A percentile compares a stretch with the other conserved stretches of the same genome.
Conservation (phyloP, 2,329 filamentous ascomycete species). For the Lachnellula hyalina region DNA sequence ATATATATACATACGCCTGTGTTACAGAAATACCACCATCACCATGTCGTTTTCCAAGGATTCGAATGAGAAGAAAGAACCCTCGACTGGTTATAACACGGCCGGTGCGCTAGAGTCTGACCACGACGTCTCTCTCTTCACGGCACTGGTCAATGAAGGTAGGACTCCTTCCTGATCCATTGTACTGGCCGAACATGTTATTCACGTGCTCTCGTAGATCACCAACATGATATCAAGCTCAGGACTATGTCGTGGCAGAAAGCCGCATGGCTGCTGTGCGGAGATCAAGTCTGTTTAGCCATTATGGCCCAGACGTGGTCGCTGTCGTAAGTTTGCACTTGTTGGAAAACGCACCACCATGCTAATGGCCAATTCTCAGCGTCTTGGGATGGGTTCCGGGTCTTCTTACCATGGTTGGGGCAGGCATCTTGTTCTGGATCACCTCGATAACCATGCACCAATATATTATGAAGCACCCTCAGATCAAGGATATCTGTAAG, state of each 20-base stretch:
- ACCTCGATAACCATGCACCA: conserved; percentile 47
- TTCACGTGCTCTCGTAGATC: conserved; percentile 28
- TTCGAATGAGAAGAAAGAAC: conserved; percentile 3
- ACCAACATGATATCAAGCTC: conserved; percentile 45
- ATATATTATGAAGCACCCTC: conserved; percentile 47
- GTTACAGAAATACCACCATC: not conserved
- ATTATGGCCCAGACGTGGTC: conserved; percentile 49
- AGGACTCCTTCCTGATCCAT: conserved; percentile 1
- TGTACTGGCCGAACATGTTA: not conserved
- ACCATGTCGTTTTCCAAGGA: not conserved
- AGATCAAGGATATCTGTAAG: conserved; percentile 44
- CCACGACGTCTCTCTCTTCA: conserved; percentile 12
- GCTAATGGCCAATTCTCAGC: conserved; percentile 16
- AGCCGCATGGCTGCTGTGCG: conserved; percentile 42
- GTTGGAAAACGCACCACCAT: not conserved
- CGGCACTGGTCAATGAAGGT: conserved; percentile 29
- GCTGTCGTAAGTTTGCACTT: conserved; percentile 34
- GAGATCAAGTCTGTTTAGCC: conserved; percentile 46
- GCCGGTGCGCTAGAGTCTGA: conserved; percentile 5
- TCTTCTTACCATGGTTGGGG: conserved; percentile 42
- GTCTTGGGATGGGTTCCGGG: conserved; percentile 44
- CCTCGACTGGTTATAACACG: not conserved
- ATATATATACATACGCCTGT: fast-evolving
- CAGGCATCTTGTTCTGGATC: conserved; percentile 43
- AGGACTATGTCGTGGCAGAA: conserved; percentile 50